Conservation (phyloP, 2,329 filamentous ascomycete species). For the Penicillium sp. region DNA sequence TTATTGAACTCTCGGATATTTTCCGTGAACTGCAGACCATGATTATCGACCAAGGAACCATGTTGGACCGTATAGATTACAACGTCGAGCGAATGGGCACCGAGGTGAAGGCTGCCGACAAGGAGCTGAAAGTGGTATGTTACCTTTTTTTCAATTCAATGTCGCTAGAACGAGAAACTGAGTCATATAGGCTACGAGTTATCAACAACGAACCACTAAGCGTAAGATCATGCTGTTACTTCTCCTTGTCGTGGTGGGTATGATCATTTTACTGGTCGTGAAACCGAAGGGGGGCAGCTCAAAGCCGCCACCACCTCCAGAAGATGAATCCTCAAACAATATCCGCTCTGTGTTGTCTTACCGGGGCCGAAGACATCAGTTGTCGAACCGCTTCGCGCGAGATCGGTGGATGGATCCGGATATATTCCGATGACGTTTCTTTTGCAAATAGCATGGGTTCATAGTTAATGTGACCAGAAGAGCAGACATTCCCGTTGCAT, state of each 20-base stretch:
- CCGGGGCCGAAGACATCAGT: constrained; percentile 22
- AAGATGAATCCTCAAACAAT: constrained; percentile 25
- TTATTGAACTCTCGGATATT: constrained; percentile 93
- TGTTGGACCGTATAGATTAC: constrained; percentile 94
- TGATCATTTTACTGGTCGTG: constrained; percentile 78
- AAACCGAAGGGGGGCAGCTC: constrained; percentile 62
- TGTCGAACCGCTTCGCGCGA: constrained; percentile 23
- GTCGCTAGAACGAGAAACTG: background rate
- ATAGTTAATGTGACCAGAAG: constrained; percentile 8
- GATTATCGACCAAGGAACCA: constrained; percentile 88
- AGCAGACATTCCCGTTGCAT: background rate
- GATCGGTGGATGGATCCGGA: constrained; percentile 36
- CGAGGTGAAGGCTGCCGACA: constrained; percentile 88
- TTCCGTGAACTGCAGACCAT: constrained; percentile 95
- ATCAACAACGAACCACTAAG: constrained; percentile 85
- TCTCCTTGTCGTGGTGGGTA: constrained; percentile 74
- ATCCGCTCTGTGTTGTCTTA: constrained; percentile 22
- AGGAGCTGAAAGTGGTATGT: constrained; percentile 75
- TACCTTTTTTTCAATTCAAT: background rate
- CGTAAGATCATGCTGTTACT: constrained; percentile 90
- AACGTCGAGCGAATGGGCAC: constrained; percentile 95
- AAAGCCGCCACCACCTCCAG: constrained; percentile 21
- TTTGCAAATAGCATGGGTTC: constrained; percentile 17
- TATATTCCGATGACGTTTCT: constrained; percentile 31
- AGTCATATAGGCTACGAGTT: constrained; percentile 65